A percentile compares a stretch with the other conserved stretches of the same genome.
phyloP scores from a whole-genome alignment of 768 basidiomycete species.

The Amanita exitialis region DNA sequence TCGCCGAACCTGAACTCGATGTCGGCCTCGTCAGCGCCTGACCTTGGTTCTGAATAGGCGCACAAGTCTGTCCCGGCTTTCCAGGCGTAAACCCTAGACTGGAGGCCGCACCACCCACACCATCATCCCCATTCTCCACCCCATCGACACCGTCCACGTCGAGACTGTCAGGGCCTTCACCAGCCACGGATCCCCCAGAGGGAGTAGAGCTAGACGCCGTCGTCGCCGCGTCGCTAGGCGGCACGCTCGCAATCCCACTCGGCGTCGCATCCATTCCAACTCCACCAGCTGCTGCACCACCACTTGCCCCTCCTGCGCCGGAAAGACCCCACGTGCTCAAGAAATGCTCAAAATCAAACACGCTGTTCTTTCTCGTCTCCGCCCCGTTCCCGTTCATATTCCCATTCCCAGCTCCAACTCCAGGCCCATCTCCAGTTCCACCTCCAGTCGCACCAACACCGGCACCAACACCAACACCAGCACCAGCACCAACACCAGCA shows the following conservation, averaged over 20 bases:
- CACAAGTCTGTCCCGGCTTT: too few relatives aligned
- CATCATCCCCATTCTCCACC: not conserved
- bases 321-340: conserved; percentile 8
- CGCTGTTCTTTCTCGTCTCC: not conserved
- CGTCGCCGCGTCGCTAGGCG: conserved; percentile 20
- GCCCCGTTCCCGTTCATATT: not conserved
- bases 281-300: not conserved
- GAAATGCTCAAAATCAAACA: conserved; percentile 1
- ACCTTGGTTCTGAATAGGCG: not conserved
- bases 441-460: not conserved
- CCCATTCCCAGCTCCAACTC: not conserved
- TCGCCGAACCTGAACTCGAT: not conserved
- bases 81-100: not conserved
- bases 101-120: not conserved
- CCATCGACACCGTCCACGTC: not conserved
- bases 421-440: not conserved
- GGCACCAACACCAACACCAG: not conserved
- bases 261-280: not conserved
- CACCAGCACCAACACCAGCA: too few relatives aligned
- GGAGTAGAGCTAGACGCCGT: conserved; percentile 14
- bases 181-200: conserved; percentile 13
- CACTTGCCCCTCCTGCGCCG: not conserved
- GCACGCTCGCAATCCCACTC: conserved; percentile 15
- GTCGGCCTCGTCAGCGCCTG: not conserved
- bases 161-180: conserved; percentile 11